These are phyloP conservation scores for Bruguiera hainesii DNA, from an alignment of 441 rosid species.

Conservation along the genomic window DNA sequence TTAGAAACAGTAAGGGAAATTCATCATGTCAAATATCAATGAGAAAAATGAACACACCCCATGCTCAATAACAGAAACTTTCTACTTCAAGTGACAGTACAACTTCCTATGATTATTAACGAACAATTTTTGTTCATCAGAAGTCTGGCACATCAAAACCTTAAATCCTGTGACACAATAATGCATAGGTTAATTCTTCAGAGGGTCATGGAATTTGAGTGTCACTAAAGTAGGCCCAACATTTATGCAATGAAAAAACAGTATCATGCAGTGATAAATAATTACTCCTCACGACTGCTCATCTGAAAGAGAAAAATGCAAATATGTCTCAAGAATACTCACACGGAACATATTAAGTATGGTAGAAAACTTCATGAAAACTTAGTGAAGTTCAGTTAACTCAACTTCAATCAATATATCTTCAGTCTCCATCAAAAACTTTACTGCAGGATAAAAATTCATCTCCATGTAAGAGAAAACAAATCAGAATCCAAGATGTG, in stretches of 20 bases:
- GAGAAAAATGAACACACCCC: conserved; percentile 43
- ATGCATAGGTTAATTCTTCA: conserved; percentile 14
- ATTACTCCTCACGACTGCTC: background rate
- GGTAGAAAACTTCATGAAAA: conserved; percentile 55
- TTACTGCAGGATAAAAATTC: conserved; percentile 31
- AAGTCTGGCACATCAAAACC: conserved; percentile 36
- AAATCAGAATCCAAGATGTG: conserved; percentile 21
- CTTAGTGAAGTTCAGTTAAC: conserved; percentile 39
- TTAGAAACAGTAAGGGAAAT: background rate
- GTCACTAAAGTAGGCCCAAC: background rate
- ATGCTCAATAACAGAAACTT: conserved; percentile 46
- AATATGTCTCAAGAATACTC: conserved; percentile 32
- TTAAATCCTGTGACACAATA: conserved; percentile 52
- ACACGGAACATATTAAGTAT: conserved; percentile 45
- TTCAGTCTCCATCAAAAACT: conserved; percentile 54
- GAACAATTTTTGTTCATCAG: conserved; percentile 47
- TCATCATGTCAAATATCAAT: background rate
- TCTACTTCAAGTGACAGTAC: conserved; percentile 38
- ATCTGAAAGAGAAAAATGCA: background rate
- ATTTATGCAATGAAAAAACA: background rate
- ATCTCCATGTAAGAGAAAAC: conserved; percentile 31
- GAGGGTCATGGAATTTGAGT: conserved; percentile 4
- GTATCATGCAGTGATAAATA: conserved; percentile 2
- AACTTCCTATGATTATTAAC: conserved; percentile 38
- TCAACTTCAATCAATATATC: conserved; percentile 40